Evolutionary conservation across 192 early-diverging fungal genomes (phyloP), one percentile per base, ranked within the genome.

Genomic region (Linnemannia exigua): DNA sequence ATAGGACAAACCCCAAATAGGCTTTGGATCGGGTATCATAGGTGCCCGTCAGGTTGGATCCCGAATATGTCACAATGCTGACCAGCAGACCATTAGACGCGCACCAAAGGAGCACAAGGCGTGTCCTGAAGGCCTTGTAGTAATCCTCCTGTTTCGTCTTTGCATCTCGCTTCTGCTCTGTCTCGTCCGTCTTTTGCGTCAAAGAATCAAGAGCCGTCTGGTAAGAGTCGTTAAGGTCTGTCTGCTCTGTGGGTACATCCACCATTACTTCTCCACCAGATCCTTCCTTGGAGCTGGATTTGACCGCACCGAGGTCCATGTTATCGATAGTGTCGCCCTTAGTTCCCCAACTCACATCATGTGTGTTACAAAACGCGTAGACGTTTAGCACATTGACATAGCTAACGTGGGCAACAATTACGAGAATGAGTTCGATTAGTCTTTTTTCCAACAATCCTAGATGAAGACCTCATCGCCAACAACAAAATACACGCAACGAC

Each of bases 341-440:
- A 48, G 97, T 98, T 71, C 97, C 98, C 98, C 97, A 99, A 92
- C 35, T 87, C 25, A 90, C 89, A 75, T 90, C 89, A 58, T 91
- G 90, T 7, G 90, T 90, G 72, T 91, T 91, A 75, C 89, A 90
- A 84, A 91, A 91, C 22, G 90, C 89, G 51, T 91, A 97, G 36
- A 98, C 94, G 80, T 97, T 96, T 90, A 96, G 92, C 38, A 96
- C 90, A 88, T 97, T 97, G 75, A 90, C 91, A 78, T 94, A 94
- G 15, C 93, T 91, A 52, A 91, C 91, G 15, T 37, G 91, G 82
- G 80, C 80, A 89, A 63, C 11, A 3, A 31, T n/a, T 31, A 12
- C 9, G 28, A 15, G 2, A 25, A 15, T 15, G 0, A 16, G 22
- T 51, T 2, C 52, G 6, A 15, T 63, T 63, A 63, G 58, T 63